These are phyloP conservation scores for Brettanomyces nanus DNA, from an alignment of 805 yeast genomes.

Conservation along the genomic window DNA sequence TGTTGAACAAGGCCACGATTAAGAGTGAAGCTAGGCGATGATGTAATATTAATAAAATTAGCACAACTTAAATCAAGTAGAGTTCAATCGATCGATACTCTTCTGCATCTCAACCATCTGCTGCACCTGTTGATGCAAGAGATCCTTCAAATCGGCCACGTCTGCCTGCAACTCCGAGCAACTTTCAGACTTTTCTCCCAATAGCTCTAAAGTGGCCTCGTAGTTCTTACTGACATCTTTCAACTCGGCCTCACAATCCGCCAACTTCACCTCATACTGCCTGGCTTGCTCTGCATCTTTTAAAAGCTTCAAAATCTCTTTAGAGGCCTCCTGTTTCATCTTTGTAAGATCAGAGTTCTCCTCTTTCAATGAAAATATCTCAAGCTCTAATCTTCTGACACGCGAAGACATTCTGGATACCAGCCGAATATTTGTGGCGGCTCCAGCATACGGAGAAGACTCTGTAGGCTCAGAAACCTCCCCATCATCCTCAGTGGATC, in stretches of 20 bases:
- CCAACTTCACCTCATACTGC: conserved; percentile 21
- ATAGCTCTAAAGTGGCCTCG: conserved; percentile 51
- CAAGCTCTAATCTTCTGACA: conserved; percentile 74
- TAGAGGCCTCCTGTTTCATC: conserved; percentile 61
- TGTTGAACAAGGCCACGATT: conserved; percentile 54
- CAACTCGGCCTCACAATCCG: conserved; percentile 14
- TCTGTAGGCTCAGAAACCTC: background rate
- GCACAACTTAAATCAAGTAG: background rate
- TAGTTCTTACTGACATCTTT: conserved; percentile 14
- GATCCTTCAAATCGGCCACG: conserved; percentile 78
- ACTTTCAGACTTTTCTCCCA: conserved; percentile 83
- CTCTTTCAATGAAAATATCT: conserved; percentile 55
- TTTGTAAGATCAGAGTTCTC: conserved; percentile 44
- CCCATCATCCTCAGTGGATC: conserved; percentile 3
- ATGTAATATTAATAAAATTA: background rate
- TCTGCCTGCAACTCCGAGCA: conserved; percentile 85
- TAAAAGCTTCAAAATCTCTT: conserved; percentile 54
- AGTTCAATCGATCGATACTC: conserved; percentile 8
- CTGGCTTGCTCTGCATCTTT: conserved; percentile 43
- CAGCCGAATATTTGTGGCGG: conserved; percentile 41
- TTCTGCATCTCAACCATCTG: conserved; percentile 67
- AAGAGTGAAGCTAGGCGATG: conserved; percentile 1
- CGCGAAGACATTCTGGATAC: conserved; percentile 69
- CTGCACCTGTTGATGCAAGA: conserved; percentile 77
- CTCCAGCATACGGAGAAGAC: conserved; percentile 5